These are phyloP conservation scores for Penicillium sp. DNA, from an alignment of 2,329 filamentous ascomycete species.

Conservation along the genomic window DNA sequence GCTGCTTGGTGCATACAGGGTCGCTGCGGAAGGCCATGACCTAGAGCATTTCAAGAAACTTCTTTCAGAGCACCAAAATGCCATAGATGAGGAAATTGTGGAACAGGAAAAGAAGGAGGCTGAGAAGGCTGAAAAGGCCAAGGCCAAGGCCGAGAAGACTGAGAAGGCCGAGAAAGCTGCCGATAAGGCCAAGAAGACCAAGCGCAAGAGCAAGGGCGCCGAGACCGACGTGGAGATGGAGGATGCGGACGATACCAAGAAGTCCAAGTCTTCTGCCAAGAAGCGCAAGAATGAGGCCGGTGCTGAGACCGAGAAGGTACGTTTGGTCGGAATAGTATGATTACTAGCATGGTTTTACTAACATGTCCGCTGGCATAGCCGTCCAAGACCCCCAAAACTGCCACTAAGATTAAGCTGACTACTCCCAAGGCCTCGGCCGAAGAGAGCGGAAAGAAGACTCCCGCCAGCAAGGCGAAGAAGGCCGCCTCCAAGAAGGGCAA, in stretches of 20 bases:
- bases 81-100: slow-evolving; percentile 60
- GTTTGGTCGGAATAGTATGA: slow-evolving; percentile 22
- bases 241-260: slow-evolving; percentile 53
- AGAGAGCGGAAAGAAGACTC: slow-evolving; percentile 53
- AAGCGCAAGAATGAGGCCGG: slow-evolving; percentile 80
- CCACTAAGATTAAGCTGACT: slow-evolving; percentile 56
- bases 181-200: slow-evolving; percentile 25
- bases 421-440: slow-evolving; percentile 63
- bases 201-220: slow-evolving; percentile 50
- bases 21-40: slow-evolving; percentile 78
- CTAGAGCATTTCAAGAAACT: slow-evolving; percentile 83
- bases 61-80: slow-evolving; percentile 63
- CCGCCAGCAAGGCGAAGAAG: slow-evolving; percentile 63
- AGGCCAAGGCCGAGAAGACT: slow-evolving; percentile 62
- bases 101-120: slow-evolving; percentile 65
- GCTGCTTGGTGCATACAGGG: slow-evolving; percentile 75
- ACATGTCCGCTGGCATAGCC: slow-evolving; percentile 48
- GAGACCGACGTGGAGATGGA: slow-evolving; percentile 59
- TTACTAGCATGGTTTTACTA: slow-evolving; percentile 1
- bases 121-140: slow-evolving; percentile 29
- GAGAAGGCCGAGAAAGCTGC: slow-evolving; percentile 44
- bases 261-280: slow-evolving; percentile 60
- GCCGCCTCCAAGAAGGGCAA: slow-evolving; percentile 48
- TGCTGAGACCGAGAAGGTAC: slow-evolving; percentile 72
- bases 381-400: slow-evolving; percentile 68